Percentiles rank a stretch among this genome's conserved stretches.
Conservation (phyloP, 805 yeast genomes). For the Nakazawaea ambrosiae region DNA sequence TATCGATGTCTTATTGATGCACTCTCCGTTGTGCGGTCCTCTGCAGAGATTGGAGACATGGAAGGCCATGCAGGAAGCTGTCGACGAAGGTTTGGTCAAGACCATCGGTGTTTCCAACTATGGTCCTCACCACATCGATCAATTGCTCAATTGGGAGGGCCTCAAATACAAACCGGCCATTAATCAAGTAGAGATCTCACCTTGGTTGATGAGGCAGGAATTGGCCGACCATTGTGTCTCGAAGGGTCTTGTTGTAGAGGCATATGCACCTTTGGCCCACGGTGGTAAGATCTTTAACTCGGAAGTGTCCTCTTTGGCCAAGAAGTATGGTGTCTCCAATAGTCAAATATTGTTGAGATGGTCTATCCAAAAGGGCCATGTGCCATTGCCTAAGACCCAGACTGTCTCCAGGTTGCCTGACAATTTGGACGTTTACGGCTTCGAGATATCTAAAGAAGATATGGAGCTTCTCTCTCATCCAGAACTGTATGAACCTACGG, state of each 20-base stretch:
- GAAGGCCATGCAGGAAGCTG: conserved; percentile 70
- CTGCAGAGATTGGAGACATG: conserved; percentile 52
- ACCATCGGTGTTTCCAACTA: conserved; percentile 78
- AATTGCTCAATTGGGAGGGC: conserved; percentile 50
- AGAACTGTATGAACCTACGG: conserved; percentile 60
- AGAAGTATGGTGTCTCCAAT: conserved; percentile 39
- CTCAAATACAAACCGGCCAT: conserved; percentile 57
- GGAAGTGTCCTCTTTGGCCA: conserved; percentile 40
- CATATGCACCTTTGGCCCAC: conserved; percentile 70
- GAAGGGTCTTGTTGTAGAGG: conserved; percentile 56
- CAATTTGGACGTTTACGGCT: conserved; percentile 50
- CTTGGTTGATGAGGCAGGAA: conserved; percentile 68
- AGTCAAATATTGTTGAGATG: conserved; percentile 68
- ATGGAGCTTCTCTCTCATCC: conserved; percentile 38
- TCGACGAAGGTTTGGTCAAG: conserved; percentile 47
- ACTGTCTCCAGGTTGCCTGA: conserved; percentile 41
- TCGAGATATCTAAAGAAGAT: conserved; percentile 36
- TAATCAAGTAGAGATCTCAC: conserved; percentile 79
- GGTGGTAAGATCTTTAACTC: conserved; percentile 54
- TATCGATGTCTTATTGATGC: conserved; percentile 66
- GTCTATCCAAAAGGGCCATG: conserved; percentile 65
- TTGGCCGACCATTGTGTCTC: conserved; percentile 53
- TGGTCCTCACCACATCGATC: conserved; percentile 52
- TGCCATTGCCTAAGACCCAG: conserved; percentile 65
- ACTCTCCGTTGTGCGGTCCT: conserved; percentile 49